These are phyloP conservation scores for Neurospora terricola DNA, from an alignment of 495 filamentous ascomycete species.

Conservation along the genomic window DNA sequence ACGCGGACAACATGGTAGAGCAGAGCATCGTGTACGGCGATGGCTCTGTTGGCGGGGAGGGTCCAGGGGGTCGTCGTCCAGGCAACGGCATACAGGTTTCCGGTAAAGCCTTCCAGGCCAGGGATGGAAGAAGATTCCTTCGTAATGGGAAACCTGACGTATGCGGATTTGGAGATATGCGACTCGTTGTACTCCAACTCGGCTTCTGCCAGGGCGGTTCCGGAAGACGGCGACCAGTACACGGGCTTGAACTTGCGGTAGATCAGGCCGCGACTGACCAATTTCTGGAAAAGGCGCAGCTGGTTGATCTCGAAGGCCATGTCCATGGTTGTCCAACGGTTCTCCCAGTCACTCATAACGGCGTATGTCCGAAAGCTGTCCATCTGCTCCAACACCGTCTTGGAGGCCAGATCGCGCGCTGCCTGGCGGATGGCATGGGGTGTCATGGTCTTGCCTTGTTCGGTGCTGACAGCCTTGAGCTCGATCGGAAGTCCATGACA, in stretches of 20 bases:
- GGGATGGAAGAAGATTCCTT: conserved; percentile 35
- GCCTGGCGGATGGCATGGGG: conserved; percentile 48
- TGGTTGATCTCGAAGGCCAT: conserved; percentile 77
- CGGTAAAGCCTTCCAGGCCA: conserved; percentile 22
- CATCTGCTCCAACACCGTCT: conserved; percentile 74
- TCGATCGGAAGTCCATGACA: conserved; percentile 98
- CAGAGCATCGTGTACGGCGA: conserved; percentile 65
- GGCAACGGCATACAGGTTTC: conserved; percentile 59
- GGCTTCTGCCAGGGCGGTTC: conserved; percentile 87
- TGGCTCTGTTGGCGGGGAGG: conserved; percentile 81
- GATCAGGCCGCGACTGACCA: conserved; percentile 77
- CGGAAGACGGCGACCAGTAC: conserved; percentile 89
- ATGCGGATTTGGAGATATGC: conserved; percentile 70
- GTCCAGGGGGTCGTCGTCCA: conserved; percentile 99
- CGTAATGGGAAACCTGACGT: conserved; percentile 66
- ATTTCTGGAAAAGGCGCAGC: conserved; percentile 70
- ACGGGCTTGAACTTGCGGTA: conserved; percentile 87
- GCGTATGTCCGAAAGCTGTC: conserved; percentile 70
- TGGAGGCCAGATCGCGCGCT: conserved; percentile 64
- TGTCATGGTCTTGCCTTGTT: conserved; percentile 23
- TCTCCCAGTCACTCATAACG: conserved; percentile 93
- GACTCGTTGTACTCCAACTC: conserved; percentile 90
- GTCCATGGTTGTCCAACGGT: conserved; percentile 87
- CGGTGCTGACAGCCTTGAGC: conserved; percentile 74
- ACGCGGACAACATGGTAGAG: conserved; percentile 61